Conservation (phyloP, 352 stramenopile species). For the Pythium rhizo-oryzae region DNA sequence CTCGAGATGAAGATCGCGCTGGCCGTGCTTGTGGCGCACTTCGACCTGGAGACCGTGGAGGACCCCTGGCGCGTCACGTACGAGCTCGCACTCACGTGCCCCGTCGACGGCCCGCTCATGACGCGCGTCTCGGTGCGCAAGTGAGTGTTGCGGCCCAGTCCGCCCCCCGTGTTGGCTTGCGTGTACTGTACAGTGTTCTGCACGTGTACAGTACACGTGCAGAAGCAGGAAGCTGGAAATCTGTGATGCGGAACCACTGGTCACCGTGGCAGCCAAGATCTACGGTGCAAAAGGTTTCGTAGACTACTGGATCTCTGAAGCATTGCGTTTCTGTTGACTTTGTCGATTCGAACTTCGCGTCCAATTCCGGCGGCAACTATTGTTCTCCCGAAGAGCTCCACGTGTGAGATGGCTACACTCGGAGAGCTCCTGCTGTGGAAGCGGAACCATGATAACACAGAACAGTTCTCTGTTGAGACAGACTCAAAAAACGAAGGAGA, state of each 20-base stretch:
- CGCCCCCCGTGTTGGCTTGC: background rate
- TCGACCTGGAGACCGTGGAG: constrained; percentile 48
- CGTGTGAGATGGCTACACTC: too few relatives aligned
- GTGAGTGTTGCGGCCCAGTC: background rate
- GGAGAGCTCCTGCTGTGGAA: background rate
- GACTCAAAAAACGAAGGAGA: background rate
- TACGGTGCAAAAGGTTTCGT: background rate
- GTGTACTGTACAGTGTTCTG: too few relatives aligned
- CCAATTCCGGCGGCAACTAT: too few relatives aligned
- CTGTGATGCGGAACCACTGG: constrained; percentile 1
- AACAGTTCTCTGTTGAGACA: background rate
- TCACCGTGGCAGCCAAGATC: background rate
- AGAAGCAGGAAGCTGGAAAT: background rate
- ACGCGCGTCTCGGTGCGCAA: constrained; percentile 1
- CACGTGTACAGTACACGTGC: too few relatives aligned
- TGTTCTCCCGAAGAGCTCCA: too few relatives aligned
- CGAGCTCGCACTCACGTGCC: constrained; percentile 46
- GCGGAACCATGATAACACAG: background rate
- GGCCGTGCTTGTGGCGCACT: constrained; percentile 50
- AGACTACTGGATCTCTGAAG: too few relatives aligned
- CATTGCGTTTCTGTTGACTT: too few relatives aligned
- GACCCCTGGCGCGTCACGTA: constrained; percentile 51
- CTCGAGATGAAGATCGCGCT: constrained; percentile 67
- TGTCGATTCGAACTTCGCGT: too few relatives aligned
- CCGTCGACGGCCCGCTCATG: constrained; percentile 40